Evolutionary conservation across 768 basidiomycete genomes (phyloP).

Genomic region (Panus rudis): DNA sequence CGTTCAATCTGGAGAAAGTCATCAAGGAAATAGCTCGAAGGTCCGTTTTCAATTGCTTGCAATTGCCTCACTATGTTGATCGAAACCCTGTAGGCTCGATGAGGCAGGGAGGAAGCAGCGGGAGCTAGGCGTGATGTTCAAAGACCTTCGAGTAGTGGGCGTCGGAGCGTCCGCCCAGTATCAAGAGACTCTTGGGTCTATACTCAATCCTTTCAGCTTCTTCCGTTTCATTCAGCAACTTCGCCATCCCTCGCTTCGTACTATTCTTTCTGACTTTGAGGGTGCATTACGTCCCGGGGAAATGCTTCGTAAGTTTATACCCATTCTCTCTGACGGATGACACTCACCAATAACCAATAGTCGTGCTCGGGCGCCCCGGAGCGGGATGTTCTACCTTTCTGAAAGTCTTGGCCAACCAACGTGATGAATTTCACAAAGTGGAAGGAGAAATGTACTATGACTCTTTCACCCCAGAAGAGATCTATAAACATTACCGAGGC

Average conservation of each 20-base stretch:
- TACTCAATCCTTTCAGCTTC: constrained; percentile 46
- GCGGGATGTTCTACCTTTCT: constrained; percentile 83
- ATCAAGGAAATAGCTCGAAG: constrained; percentile 17
- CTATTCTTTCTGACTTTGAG: constrained; percentile 45
- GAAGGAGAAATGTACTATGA: constrained; percentile 72
- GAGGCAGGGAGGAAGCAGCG: constrained; percentile 44
- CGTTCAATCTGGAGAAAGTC: constrained; percentile 25
- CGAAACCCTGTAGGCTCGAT: constrained; percentile 29
- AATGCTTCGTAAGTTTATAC: constrained; percentile 45
- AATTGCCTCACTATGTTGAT: neutral
- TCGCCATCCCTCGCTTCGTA: constrained; percentile 56
- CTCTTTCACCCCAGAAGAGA: constrained; percentile 58
- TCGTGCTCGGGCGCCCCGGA: constrained; percentile 81
- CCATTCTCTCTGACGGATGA: neutral
- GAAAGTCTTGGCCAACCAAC: constrained; percentile 73
- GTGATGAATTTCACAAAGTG: constrained; percentile 58
- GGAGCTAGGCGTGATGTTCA: constrained; percentile 55
- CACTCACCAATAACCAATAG: constrained; percentile 26
- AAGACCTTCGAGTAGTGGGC: constrained; percentile 53
- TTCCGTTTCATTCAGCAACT: constrained; percentile 34
- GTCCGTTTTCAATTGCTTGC: constrained; percentile 7
- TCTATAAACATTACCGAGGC: constrained; percentile 62
- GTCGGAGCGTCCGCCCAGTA: constrained; percentile 47
- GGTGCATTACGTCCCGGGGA: constrained; percentile 56
- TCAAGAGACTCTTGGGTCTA: constrained; percentile 56